Evolutionary conservation across 2,329 filamentous ascomycete genomes (phyloP), one percentile per base, ranked within the genome.

Genomic region (Cytospora mali): DNA sequence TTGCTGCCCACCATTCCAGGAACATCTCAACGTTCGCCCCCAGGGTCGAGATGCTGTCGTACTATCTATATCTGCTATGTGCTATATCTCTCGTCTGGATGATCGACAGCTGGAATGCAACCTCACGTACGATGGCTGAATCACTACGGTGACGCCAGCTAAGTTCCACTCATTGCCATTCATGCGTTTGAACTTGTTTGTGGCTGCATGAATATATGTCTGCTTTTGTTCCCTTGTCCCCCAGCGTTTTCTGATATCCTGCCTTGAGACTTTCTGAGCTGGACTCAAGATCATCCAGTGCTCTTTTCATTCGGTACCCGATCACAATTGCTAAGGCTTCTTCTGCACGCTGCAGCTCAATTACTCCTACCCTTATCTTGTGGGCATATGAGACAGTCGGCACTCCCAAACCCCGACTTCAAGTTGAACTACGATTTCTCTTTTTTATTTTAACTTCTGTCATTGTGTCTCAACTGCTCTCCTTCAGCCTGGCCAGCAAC

Each of bases 51-150:
- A 18, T 18, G 16, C 16, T 39, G 35, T 39, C 16, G n/a, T n/a
- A n/a, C n/a, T n/a, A n/a, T 18, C 9, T 3, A 18, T 39, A 18
- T 51, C 35, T 42, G 42, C 46, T 54, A 21, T 25, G 50, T n/a
- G n/a, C n/a, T n/a, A 28, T 23, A 35, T 27, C 14, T 33, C 49
- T 28, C 21, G 18, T 23, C 51, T 31, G 18, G 28, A 53, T 53
- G 28, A 53, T 53, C 51, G 29, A 33, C 57, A 50, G 33, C 25
- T 60, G 50, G 57, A 60, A 60, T 60, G 57, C 35, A 60, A 50
- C 57, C 50, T 48, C 25, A 13, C 42, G n/a, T n/a, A 23, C 42
- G 9, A 46, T 46, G 42, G n/a, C 42, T 54, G 50, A n/a, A 50
- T 60, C 58, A 46, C 58, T 4, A 33, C 21, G 29, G 58, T 60